Evolutionary conservation across 169 alveolate species (phyloP), one percentile per base, ranked within the genome.

Genomic region (Cryptosporidium muris): DNA sequence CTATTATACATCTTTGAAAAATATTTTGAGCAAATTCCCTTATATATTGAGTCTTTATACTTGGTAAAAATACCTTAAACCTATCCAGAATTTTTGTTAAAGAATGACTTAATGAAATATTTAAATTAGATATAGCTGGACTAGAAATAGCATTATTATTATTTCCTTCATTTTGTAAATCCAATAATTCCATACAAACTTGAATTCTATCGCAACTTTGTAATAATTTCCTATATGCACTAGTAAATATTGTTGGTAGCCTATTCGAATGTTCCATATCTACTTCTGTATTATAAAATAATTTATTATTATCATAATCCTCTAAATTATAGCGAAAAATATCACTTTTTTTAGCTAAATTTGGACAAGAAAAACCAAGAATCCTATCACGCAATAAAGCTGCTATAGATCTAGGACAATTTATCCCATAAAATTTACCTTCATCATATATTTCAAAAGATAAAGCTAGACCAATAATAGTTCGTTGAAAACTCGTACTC

Each of bases 391-490:
- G 54, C 25, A 56, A 62, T 36, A 74, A 74, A 1, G 85, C 63
- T 47, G 85, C 85, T 54, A 74, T 74, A n/a, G 60, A 56, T 42
- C 68, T 74, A n/a, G 85, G 85, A 40, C 85, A 74, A n/a, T 74
- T 74, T 5, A 74, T 11, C 48, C 60, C 60, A 25, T 45, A 40
- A 58, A 58, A 74, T 60, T 74, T 42, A 12, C 54, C 62, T 58
- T 74, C 34, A 8, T 74, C 85, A 7, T 68, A 66, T n/a, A 68
- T 58, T 16, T 63, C 47, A 16, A 74, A 74, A 48, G 74, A 58
- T 12, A 74, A 12, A 56, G 85, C 67, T 2, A 74, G 63, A 1
- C 85, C 85, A 40, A 74, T 60, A 38, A 74, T 74, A 9, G 74
- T 74, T 54, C 85, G 54, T 14, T 74, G 40, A 74, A 56, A 60